Base-by-base conservation (phyloP, 805 yeast genomes). In the Yueomyces sinensis region DNA sequence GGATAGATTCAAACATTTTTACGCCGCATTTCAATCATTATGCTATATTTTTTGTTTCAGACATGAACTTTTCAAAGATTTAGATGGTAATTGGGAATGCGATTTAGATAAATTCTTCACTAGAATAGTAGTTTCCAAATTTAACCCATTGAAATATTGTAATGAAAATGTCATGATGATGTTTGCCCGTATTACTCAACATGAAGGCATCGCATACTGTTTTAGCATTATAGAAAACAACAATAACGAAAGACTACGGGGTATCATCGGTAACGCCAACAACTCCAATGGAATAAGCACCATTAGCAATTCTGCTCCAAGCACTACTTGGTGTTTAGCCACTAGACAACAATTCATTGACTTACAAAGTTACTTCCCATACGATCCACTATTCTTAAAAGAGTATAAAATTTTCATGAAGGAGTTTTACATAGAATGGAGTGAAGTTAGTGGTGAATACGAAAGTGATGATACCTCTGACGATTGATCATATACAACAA, bases 301-400 rank as follows among this genome's bases (percentile, higher is more conserved):
- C 11, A 2, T 9, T 15, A 28, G 35, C 5, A 50, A 49, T 23
- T 27, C 36, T 3, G 35, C 39, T 52, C 61, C 48, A 20, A 40
- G 49, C 23, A 44, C 54, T 6, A 39, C 52, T 9, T 54, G 59
- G 45, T 66, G 68, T 35, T 64, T 72, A 43, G 66, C 67, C 22
- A 72, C 74, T 36, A 76, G 76, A 48, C 87, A 82, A 50, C 95
- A 86, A 50, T 84, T 82, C 49, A 68, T 82, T 44, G 94, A 84
- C 48, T 64, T 89, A 34, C 95, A 87, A 54, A 86, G 91, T n/a
- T 89, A 84, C 54, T 89, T 89, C 58, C 98, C 98, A 11, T 89
- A 82, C 54, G 97, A 89, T 62, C 98, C 98, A 1, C 58, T 91
- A 41, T 72, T 81, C 33, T 66, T 89, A 41, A 79, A 76, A 31